Conservation (phyloP, 768 basidiomycete genomes). For the Naematelia aurantialba region DNA sequence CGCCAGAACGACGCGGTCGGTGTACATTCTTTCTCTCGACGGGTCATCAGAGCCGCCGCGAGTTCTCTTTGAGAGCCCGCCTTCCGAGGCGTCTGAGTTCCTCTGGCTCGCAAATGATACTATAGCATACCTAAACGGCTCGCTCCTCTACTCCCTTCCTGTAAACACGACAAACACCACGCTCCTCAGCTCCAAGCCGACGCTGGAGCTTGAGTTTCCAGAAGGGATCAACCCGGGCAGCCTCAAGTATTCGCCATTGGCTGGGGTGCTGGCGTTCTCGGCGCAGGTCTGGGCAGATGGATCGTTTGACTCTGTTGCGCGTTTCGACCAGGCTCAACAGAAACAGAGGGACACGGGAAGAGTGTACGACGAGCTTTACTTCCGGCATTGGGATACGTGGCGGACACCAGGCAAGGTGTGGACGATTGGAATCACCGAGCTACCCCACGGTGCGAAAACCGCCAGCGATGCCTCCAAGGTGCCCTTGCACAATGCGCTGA, state of each 20-base stretch:
- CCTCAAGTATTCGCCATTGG: conserved; percentile 17
- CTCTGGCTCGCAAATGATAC: conserved; percentile 26
- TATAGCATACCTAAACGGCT: conserved; percentile 26
- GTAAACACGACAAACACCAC: not conserved
- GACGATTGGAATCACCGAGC: conserved; percentile 25
- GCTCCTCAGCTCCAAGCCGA: not conserved
- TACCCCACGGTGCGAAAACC: conserved; percentile 4
- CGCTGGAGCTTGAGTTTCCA: conserved; percentile 29
- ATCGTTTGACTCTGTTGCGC: conserved; percentile 63
- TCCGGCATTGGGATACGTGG: conserved; percentile 39
- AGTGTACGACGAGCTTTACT: conserved; percentile 38
- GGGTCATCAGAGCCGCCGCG: conserved; percentile 11
- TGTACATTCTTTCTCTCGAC: conserved; percentile 35
- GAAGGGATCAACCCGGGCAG: conserved; percentile 20
- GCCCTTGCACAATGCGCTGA: conserved; percentile 22
- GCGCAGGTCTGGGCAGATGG: conserved; percentile 73
- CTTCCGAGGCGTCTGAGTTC: conserved; percentile 15
- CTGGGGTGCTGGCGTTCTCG: conserved; percentile 73
- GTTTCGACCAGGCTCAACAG: conserved; percentile 57
- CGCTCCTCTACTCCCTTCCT: conserved; percentile 18
- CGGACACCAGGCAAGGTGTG: conserved; percentile 35
- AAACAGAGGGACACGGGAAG: conserved; percentile 25
- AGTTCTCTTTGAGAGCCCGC: conserved; percentile 17
- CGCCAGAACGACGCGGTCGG: conserved; percentile 23
- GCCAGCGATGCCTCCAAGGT: conserved; percentile 56